Evolutionary conservation across 2,329 filamentous ascomycete species (phyloP), one percentile per base, ranked within the genome.

Genomic region (Chaetomium sp.): DNA sequence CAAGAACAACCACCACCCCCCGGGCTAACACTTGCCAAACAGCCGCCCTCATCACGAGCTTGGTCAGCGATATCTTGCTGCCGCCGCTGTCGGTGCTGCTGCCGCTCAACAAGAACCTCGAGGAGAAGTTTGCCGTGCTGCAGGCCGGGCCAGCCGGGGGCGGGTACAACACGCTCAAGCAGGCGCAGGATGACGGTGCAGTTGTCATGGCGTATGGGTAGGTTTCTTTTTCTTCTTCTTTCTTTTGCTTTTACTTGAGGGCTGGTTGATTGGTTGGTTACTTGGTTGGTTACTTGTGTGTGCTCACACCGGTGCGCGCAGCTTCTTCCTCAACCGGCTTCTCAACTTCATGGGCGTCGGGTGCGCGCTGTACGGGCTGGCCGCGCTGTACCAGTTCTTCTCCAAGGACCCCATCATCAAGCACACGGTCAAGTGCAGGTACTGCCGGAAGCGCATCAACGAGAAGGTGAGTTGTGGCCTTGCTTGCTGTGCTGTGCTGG

Each of bases 51-150:
- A 87, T 91, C 63, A 91, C 88, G 64, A 89, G 86, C 9, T 88
- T 92, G 72, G 88, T 92, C 60, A 85, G 83, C 66, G 88, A 91
- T 70, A 84, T 92, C 38, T 77, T 92, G 54, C 83, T 92, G 67
- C 90, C 90, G 5, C 81, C 90, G 0, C 78, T 92, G 31, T 90
- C 89, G 2, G 78, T 92, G 50, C 77, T 92, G 25, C 82, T 90
- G 4, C 90, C 90, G 57, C 77, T 92, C 63, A 84, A 89, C 70
- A 85, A 85, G 68, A 92, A 92, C 73, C 82, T 92, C 72, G 87
- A 90, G 72, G 85, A 91, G 76, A 91, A 91, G 74, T 92, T 92
- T 74, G 85, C 88, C 0, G 84, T 91, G 7, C 75, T 92, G 31
- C 82, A 79, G 45, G 72, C 78, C 0, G 89, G 89, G 0, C 77